Evolutionary conservation across 768 basidiomycete species (phyloP).

Genomic region (Mycena sanguinolenta): DNA sequence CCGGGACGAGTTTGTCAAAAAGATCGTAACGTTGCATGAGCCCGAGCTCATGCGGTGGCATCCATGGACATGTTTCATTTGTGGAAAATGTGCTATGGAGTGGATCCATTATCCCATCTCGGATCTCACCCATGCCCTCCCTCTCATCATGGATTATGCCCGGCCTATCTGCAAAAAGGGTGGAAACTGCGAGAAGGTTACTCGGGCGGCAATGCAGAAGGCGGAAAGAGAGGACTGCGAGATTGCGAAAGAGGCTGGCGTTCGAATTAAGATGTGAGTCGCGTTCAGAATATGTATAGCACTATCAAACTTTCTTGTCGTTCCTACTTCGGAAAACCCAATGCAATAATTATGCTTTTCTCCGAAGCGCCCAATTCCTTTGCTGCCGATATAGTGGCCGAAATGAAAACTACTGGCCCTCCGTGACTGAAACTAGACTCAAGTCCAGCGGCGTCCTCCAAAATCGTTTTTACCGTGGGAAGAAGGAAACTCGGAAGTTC

Average conservation of each 20-base stretch:
- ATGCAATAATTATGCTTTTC: no score
- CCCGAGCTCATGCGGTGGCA: conserved; percentile 27
- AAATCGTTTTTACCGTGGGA: no score
- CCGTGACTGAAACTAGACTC: no score
- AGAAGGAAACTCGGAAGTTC: no score
- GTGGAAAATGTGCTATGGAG: conserved; percentile 14
- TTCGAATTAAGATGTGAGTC: conserved; percentile 26
- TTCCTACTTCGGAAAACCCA: no score
- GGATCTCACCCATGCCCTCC: conserved; percentile 20
- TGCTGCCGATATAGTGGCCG: no score
- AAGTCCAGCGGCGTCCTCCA: no score
- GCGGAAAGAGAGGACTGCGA: conserved; percentile 17
- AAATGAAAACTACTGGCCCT: no score
- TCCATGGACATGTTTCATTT: conserved; percentile 25
- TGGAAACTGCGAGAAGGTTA: conserved; percentile 9
- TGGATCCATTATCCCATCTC: conserved; percentile 28
- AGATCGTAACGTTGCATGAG: conserved; percentile 24
- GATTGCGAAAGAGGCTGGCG: conserved; percentile 18
- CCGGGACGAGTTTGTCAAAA: conserved; percentile 28
- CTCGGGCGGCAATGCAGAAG: conserved; percentile 20
- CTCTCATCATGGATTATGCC: conserved; percentile 31
- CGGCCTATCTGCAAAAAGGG: conserved; percentile 25
- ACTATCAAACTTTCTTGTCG: no score
- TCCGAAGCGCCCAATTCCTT: no score
- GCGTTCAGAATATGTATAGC: no score